phyloP scores from a whole-genome alignment of 345 rosid genomes.

The Bruguiera sexangula region DNA sequence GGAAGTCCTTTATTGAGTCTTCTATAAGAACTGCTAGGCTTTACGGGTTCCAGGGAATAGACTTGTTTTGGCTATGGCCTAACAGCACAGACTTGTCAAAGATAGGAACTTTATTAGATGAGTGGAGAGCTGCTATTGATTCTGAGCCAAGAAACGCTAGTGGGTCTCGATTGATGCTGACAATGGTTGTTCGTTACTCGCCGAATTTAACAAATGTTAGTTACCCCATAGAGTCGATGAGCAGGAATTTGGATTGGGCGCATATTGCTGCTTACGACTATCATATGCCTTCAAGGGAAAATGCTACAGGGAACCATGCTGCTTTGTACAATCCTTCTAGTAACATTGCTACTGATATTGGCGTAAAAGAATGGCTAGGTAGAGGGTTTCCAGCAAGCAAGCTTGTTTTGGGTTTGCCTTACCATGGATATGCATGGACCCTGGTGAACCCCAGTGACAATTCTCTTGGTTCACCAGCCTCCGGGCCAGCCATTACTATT shows the following conservation, averaged over 20 bases:
- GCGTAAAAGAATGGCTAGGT: slow-evolving; percentile 27
- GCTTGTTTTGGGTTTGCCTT: slow-evolving; percentile 33
- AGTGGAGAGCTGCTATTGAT: slow-evolving; percentile 24
- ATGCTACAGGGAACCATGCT: slow-evolving; percentile 30
- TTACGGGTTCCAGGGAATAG: slow-evolving; percentile 32
- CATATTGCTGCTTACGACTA: slow-evolving; percentile 28
- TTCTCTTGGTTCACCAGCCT: slow-evolving; percentile 13
- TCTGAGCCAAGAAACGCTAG: slow-evolving; percentile 13
- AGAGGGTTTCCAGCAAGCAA: slow-evolving; percentile 25
- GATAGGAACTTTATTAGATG: slow-evolving; percentile 21
- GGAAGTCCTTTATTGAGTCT: slow-evolving; percentile 26
- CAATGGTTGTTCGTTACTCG: slow-evolving; percentile 20
- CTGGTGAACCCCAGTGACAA: slow-evolving; percentile 18
- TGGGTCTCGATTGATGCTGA: not conserved
- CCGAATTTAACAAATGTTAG: slow-evolving; percentile 3
- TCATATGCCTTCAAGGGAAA: slow-evolving; percentile 30
- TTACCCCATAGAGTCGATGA: slow-evolving; percentile 26
- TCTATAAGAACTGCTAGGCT: slow-evolving; percentile 19
- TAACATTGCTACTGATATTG: slow-evolving; percentile 22
- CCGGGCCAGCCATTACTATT: slow-evolving; percentile 4
- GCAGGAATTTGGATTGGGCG: slow-evolving; percentile 31
- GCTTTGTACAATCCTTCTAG: slow-evolving; percentile 25
- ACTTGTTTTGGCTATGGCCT: slow-evolving; percentile 34
- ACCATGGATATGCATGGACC: slow-evolving; percentile 34
- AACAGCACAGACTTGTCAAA: slow-evolving; percentile 21